These are phyloP conservation scores for Globisporangium spinosum DNA, from an alignment of 352 stramenopile species.

Conservation along the genomic window DNA sequence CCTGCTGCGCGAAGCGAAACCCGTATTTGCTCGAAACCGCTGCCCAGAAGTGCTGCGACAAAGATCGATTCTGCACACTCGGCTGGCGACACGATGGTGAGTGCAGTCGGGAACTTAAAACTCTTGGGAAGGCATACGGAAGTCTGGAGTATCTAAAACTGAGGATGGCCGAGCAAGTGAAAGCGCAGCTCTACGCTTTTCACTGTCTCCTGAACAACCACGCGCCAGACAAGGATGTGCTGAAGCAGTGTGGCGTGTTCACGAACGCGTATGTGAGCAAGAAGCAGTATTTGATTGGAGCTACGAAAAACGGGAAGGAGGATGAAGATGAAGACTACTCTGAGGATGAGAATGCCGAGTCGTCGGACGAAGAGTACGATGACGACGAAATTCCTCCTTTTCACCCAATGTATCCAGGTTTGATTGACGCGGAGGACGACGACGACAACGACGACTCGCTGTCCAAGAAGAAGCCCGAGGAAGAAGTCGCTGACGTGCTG, in stretches of 20 bases:
- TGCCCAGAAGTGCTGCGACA: constrained; percentile 60
- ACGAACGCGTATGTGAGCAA: constrained; percentile 79
- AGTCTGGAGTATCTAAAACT: constrained; percentile 59
- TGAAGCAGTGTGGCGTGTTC: constrained; percentile 84
- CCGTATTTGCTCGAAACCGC: constrained; percentile 48
- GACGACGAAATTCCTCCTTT: constrained; percentile 48
- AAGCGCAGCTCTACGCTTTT: constrained; percentile 86
- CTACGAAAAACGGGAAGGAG: constrained; percentile 41
- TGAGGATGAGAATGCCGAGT: constrained; percentile 56
- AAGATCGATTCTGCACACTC: constrained; percentile 83
- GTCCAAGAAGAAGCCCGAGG: constrained; percentile 57
- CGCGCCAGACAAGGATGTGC: constrained; percentile 74
- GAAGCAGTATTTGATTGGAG: constrained; percentile 51
- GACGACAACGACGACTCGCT: constrained; percentile 29
- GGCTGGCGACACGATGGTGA: constrained; percentile 66
- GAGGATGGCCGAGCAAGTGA: constrained; percentile 84
- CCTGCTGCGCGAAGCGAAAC: constrained; percentile 79
- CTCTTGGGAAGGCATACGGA: constrained; percentile 64
- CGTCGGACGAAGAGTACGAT: constrained; percentile 63
- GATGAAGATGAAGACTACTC: constrained; percentile 76
- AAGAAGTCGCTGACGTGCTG: constrained; percentile 71
- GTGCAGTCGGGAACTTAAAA: constrained; percentile 77
- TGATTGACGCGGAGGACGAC: constrained; percentile 44
- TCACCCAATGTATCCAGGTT: constrained; percentile 54
- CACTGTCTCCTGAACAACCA: constrained; percentile 88